Percentiles rank a stretch among this genome's conserved stretches.
These are phyloP conservation scores for Lagenidium giganteum DNA, from an alignment of 352 stramenopile species.

Conservation along the genomic window DNA sequence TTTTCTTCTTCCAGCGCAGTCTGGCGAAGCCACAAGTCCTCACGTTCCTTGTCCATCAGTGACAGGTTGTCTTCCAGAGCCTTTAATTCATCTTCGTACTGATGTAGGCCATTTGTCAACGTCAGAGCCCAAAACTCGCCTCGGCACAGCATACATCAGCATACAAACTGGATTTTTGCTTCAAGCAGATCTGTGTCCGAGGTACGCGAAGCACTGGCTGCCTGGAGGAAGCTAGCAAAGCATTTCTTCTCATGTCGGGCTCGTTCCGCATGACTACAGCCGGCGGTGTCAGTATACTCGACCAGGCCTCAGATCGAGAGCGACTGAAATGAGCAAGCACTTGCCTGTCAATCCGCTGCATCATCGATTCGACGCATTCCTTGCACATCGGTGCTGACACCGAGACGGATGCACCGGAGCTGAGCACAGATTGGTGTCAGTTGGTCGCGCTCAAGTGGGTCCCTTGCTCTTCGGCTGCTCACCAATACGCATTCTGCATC, in stretches of 20 bases:
- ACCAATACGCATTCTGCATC: slow-evolving; percentile 70
- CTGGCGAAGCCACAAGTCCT: slow-evolving; percentile 41
- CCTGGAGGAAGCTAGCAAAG: slow-evolving; percentile 57
- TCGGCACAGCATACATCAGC: too few species aligned
- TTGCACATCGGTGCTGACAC: slow-evolving; percentile 66
- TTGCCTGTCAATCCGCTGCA: slow-evolving; percentile 62
- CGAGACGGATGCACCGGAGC: too few species aligned
- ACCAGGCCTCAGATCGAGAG: neutral
- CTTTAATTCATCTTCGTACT: slow-evolving; percentile 70
- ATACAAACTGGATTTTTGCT: slow-evolving; percentile 70
- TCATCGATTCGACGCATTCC: slow-evolving; percentile 72
- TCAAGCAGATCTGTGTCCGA: slow-evolving; percentile 63
- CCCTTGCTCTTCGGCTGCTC: slow-evolving; percentile 1
- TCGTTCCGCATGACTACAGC: slow-evolving; percentile 46
- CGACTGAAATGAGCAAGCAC: neutral
- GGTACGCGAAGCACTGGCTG: slow-evolving; percentile 33
- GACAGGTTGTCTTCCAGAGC: slow-evolving; percentile 53
- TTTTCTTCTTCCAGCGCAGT: slow-evolving; percentile 42
- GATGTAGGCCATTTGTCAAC: too few species aligned
- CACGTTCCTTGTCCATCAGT: slow-evolving; percentile 69
- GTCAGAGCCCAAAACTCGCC: too few species aligned
- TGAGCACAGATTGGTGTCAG: too few species aligned
- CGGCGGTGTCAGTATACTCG: neutral
- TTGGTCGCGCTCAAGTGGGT: too few species aligned
- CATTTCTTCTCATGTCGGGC: slow-evolving; percentile 70